Conservation (phyloP, 306 rosid genomes). For the Dalbergia oliveri region DNA sequence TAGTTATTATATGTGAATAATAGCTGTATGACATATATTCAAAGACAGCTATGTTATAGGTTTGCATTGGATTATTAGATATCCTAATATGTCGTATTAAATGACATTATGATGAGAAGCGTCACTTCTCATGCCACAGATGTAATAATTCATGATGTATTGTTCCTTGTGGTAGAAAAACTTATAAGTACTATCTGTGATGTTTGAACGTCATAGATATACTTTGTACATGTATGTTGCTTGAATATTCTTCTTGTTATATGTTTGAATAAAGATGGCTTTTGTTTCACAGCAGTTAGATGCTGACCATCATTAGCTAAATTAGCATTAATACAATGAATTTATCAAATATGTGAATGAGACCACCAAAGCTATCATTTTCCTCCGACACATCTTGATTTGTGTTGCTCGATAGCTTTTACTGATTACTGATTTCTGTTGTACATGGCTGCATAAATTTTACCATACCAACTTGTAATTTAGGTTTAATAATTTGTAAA, state of each 20-base stretch:
- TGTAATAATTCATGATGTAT: not conserved
- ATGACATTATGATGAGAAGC: conserved; percentile 14
- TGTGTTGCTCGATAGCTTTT: conserved; percentile 22
- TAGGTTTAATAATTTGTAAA: conserved; percentile 29
- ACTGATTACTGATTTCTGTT: conserved; percentile 9
- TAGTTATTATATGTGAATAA: conserved; percentile 7
- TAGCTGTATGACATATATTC: not conserved
- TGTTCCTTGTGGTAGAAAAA: conserved; percentile 13
- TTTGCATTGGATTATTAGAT: conserved; percentile 9
- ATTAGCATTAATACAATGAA: not conserved
- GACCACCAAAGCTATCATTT: conserved; percentile 5
- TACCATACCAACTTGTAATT: conserved; percentile 9
- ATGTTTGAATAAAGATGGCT: conserved; percentile 6
- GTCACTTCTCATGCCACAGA: not conserved
- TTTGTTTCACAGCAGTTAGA: not conserved
- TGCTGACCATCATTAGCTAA: not conserved
- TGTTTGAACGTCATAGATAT: conserved; percentile 1
- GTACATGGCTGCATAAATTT: not conserved
- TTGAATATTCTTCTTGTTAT: conserved; percentile 9
- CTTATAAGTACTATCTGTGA: not conserved
- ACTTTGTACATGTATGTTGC: not conserved
- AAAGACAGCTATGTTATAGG: not conserved
- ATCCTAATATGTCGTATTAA: not conserved
- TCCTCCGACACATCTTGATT: not conserved
- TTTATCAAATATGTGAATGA: conserved; percentile 9